Evolutionary conservation across 2,329 filamentous ascomycete species (phyloP), one percentile per base, ranked within the genome.

Genomic region (Penicillium polonicum): DNA sequence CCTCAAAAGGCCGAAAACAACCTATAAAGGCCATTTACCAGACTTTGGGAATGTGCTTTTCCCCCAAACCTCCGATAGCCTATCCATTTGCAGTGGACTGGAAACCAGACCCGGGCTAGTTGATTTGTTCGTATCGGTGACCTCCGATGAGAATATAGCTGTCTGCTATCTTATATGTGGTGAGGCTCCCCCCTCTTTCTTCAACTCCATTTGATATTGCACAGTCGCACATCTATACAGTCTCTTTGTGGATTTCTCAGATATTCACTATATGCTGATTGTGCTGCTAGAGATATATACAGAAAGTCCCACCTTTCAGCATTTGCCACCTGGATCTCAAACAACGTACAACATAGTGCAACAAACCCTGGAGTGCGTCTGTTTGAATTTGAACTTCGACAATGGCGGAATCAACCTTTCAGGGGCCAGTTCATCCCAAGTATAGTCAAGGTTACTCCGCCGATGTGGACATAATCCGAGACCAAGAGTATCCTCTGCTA

Each of bases 401-500:
- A 17, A 62, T 38, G 46, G 38, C 13, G 38, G 58, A 46, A 39
- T 19, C n/a, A 27, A 29, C 10, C 6, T 53, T 19, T 36, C 19
- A 55, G 39, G 48, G 39, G 3, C n/a, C 17, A 9, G 15, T 46
- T 4, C 23, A 35, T 27, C n/a, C 55, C 12, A 64, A 52, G 17
- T 72, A 72, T 54, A 52, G 64, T 21, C 61, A 57, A 33, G 74
- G 71, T 15, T 79, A 80, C 60, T 72, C 79, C 59, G 70, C 70
- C n/a, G 74, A 80, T 54, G 74, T 83, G 55, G 78, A 81, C 53
- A 61, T 68, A 5, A 80, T 83, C 61, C 75, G 81, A 48, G 68
- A 71, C 27, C 65, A 65, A 21, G 78, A 83, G 62, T 83, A 82
- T 69, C 80, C 81, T 21, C 62, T 71, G 33, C 69, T 80, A 27